Conservation (phyloP, 352 stramenopile genomes). For the Globisporangium abappressorium region DNA sequence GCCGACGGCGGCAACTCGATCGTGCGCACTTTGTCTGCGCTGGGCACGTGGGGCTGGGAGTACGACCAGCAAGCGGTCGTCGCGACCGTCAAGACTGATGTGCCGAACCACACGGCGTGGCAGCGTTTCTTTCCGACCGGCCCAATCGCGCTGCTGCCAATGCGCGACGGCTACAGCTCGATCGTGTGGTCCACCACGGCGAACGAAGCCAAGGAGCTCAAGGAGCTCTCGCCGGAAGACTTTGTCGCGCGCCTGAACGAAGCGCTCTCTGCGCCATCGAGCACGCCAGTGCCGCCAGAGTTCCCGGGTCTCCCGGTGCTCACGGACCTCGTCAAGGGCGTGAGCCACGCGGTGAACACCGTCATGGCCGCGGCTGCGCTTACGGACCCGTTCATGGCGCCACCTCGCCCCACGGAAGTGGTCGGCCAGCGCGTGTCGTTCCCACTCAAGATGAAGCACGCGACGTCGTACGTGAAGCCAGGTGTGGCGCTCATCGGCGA, state of each 20-base stretch:
- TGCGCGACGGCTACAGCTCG: constrained; percentile 88
- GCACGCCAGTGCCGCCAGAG: constrained; percentile 43
- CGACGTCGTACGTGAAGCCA: constrained; percentile 80
- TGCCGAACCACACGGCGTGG: constrained; percentile 82
- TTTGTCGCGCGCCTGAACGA: constrained; percentile 84
- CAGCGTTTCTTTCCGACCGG: constrained; percentile 90
- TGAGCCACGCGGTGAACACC: constrained; percentile 70
- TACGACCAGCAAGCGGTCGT: constrained; percentile 92
- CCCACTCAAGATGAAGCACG: constrained; percentile 88
- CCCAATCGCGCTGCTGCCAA: constrained; percentile 85
- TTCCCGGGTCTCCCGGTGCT: constrained; percentile 81
- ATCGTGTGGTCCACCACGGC: constrained; percentile 89
- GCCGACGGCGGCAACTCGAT: constrained; percentile 90
- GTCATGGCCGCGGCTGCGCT: constrained; percentile 73
- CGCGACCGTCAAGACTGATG: constrained; percentile 86
- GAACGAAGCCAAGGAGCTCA: constrained; percentile 82
- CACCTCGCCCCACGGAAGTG: constrained; percentile 61
- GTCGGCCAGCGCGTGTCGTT: constrained; percentile 82
- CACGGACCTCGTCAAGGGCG: constrained; percentile 70
- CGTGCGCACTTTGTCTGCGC: constrained; percentile 76
- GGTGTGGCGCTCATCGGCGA: constrained; percentile 92
- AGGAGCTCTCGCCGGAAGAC: constrained; percentile 57
- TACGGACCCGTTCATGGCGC: constrained; percentile 72
- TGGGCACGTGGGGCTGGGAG: constrained; percentile 90
- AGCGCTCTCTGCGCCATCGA: constrained; percentile 55